These are phyloP conservation scores for Sporothrix luriei DNA, from an alignment of 2,329 filamentous ascomycete genomes.

Conservation along the genomic window DNA sequence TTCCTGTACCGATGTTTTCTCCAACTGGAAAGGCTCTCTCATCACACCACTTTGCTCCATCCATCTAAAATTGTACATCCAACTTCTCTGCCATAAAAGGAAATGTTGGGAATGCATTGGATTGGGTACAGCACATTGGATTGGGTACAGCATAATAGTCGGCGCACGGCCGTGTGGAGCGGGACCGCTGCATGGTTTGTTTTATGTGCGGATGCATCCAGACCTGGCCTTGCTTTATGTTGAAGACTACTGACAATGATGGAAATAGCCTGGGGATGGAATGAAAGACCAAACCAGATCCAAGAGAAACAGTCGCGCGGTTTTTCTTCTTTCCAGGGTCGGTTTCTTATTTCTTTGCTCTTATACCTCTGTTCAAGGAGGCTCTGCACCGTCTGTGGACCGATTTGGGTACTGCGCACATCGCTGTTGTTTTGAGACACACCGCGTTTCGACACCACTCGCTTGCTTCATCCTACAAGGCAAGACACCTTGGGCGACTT, in stretches of 20 bases:
- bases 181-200: conserved; percentile 16
- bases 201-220: conserved; percentile 1
- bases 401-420: conserved; percentile 11
- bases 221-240: not conserved
- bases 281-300: not conserved
- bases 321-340: conserved; percentile 25
- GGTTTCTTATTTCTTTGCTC: conserved; percentile 4
- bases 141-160: not conserved
- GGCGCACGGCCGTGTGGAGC: conserved; percentile 18
- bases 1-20: not conserved
- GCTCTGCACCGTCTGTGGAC: conserved; percentile 2
- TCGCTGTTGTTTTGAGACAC: conserved; percentile 24
- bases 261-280: conserved; percentile 1
- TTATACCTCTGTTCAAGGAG: not conserved
- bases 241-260: not conserved
- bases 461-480: conserved; percentile 18
- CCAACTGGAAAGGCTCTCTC: not conserved
- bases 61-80: no score
- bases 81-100: no score
- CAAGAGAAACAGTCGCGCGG: conserved; percentile 1
- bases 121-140: no score
- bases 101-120: not conserved
- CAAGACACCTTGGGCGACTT: not conserved
- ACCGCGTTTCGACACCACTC: conserved; percentile 23
- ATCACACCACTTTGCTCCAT: no score